A percentile compares a stretch with the other conserved stretches of the same genome.
Evolutionary conservation across 208 protist species (phyloP).

Genomic region (Acanthamoeba triangularis): DNA sequence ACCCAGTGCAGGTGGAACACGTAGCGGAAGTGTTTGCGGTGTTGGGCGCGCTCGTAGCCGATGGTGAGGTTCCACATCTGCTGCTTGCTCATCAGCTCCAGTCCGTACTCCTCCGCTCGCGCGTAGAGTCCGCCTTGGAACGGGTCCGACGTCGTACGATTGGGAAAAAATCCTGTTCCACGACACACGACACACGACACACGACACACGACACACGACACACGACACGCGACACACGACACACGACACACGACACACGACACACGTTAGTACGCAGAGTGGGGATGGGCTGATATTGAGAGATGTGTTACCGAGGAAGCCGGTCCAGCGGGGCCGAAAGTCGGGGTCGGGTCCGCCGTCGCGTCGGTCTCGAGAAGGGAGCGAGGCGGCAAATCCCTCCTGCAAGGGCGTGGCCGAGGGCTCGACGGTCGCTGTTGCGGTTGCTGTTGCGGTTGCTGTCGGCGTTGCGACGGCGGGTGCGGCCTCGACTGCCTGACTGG

Average conservation of each 20-base stretch:
- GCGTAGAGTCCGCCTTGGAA: not conserved
- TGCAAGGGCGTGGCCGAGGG: not conserved
- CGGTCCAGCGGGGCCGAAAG: not conserved
- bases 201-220: too few relatives aligned
- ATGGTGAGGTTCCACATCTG: slow-evolving; percentile 48
- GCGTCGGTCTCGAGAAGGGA: not conserved
- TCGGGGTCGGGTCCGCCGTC: not conserved
- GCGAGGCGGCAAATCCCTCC: not conserved
- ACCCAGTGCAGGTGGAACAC: slow-evolving; percentile 43
- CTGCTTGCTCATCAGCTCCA: slow-evolving; percentile 26
- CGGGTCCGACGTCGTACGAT: slow-evolving; percentile 1
- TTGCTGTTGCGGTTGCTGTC: too few relatives aligned
- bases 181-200: too few relatives aligned
- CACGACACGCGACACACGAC: too few relatives aligned
- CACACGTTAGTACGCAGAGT: not conserved
- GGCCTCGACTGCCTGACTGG: not conserved
- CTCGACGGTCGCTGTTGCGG: too few relatives aligned
- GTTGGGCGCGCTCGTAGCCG: not conserved
- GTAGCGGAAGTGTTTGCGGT: slow-evolving; percentile 22
- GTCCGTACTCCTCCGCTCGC: not conserved
- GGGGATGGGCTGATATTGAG: not conserved
- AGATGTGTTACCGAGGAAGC: not conserved
- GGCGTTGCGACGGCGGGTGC: too few relatives aligned
- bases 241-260: too few relatives aligned
- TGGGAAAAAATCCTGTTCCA: slow-evolving; percentile 6